A percentile compares a stretch with the other conserved stretches of the same genome.
These are phyloP conservation scores for Stipa capillata DNA, from an alignment of 176 grass and related monocot species.

Conservation along the genomic window DNA sequence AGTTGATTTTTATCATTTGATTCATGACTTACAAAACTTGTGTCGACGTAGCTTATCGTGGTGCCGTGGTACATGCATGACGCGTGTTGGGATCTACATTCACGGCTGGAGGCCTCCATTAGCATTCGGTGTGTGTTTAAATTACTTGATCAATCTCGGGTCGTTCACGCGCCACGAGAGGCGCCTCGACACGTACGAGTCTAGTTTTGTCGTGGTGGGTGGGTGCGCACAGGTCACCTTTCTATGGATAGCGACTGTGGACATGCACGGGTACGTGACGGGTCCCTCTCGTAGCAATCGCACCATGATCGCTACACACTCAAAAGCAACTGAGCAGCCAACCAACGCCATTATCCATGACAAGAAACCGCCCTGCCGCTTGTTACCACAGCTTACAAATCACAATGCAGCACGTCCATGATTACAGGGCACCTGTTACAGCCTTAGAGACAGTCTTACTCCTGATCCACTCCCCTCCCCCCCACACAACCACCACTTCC, in stretches of 20 bases:
- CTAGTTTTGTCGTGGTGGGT: background rate
- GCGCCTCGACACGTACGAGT: background rate
- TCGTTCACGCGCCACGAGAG: background rate
- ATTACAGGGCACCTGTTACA: too few relatives aligned
- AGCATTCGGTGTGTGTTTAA: too few relatives aligned
- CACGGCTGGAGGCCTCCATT: background rate
- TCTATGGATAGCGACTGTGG: background rate
- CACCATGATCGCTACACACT: background rate
- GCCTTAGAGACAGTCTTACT: too few relatives aligned
- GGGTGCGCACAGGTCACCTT: background rate
- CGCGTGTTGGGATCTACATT: background rate
- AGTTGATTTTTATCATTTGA: background rate
- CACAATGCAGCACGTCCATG: background rate
- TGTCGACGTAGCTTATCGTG: too few relatives aligned
- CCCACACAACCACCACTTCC: background rate
- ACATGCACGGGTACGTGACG: too few relatives aligned
- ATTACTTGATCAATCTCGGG: background rate
- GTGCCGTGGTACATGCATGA: background rate
- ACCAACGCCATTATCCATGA: too few relatives aligned
- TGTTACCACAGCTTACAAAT: background rate
- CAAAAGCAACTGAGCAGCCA: background rate
- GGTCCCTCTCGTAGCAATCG: background rate
- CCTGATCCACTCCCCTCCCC: too few relatives aligned
- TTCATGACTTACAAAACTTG: background rate
- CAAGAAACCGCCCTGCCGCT: background rate